Percentiles rank a stretch among this genome's conserved stretches.
Conservation (phyloP, 2,329 filamentous ascomycete genomes). For the Fusarium secorum region DNA sequence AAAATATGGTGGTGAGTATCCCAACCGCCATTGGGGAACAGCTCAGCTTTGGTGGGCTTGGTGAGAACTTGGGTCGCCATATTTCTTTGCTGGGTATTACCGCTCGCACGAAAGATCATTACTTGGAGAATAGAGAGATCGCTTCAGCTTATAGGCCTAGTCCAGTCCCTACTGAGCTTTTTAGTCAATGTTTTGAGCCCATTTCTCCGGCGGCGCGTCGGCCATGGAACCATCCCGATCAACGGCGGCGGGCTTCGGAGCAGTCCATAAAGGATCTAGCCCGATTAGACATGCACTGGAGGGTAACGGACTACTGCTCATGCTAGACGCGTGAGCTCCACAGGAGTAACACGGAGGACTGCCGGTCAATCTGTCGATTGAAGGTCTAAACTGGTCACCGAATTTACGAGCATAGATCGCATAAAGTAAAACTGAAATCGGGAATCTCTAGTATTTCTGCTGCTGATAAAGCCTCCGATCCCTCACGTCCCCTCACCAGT, state of each 20-base stretch:
- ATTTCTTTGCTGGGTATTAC: not conserved
- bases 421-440: not conserved
- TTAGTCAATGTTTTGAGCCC: fast-evolving
- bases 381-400: fast-evolving
- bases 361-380: fast-evolving
- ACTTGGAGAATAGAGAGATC: not conserved
- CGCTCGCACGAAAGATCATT: not conserved
- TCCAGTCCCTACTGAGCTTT: not conserved
- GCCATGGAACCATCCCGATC: not conserved
- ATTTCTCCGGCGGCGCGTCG: fast-evolving
- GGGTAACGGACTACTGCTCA: not conserved
- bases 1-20: not conserved
- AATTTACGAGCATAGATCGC: fast-evolving
- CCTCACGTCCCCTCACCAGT: too few relatives aligned
- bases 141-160: not conserved
- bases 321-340: too few relatives aligned
- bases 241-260: not conserved
- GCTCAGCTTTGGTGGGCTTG: not conserved
- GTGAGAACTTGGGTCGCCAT: not conserved
- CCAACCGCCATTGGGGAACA: not conserved
- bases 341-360: not conserved
- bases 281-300: fast-evolving
- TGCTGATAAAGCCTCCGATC: not conserved
- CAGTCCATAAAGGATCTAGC: not conserved
- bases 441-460: not conserved